Evolutionary conservation across 495 filamentous ascomycete species (phyloP), one percentile per base, ranked within the genome.

Genomic region (Penicillium chermesinum): DNA sequence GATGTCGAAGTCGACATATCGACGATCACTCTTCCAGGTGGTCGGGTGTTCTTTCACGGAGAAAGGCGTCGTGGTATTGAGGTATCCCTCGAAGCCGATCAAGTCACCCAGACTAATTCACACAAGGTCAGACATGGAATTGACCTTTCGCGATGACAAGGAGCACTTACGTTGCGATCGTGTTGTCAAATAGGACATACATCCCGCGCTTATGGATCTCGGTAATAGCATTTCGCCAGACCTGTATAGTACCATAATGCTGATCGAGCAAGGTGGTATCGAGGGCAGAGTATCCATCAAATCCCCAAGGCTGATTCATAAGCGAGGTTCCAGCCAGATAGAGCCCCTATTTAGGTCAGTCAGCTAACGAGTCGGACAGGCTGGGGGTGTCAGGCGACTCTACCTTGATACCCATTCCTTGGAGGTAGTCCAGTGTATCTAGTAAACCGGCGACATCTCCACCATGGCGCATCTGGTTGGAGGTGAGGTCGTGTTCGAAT

Each of bases 341-440:
- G 37, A 88, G 69, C 20, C 69, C 80, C 80, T 79, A 15, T 2
- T 18, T 36, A 32, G 10, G 13, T 51, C 19, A 38, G 38, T 43
- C 32, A 38, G 17, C 13, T 30, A 1, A n/a, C n/a, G n/a, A n/a
- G n/a, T n/a, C n/a, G n/a, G n/a, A n/a, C n/a, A n/a, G n/a, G n/a
- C n/a, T n/a, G n/a, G n/a, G n/a, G n/a, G n/a, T n/a, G n/a, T n/a
- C n/a, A n/a, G n/a, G n/a, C n/a, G n/a, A n/a, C n/a, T n/a, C n/a
- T n/a, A 78, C 81, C 74, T 85, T 86, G 62, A 86, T 80, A 0
- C 85, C 85, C 81, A 86, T 80, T 45, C 85, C 85, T 49, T 84
- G 80, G 20, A 88, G 62, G 57, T 88, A 88, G 59, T 88, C 85
- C 38, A 88, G 64, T 13, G 79, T 82, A 51, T 84, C 79, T 20